Base-by-base conservation (phyloP, 345 rosid genomes). In the Gossypium australe region DNA sequence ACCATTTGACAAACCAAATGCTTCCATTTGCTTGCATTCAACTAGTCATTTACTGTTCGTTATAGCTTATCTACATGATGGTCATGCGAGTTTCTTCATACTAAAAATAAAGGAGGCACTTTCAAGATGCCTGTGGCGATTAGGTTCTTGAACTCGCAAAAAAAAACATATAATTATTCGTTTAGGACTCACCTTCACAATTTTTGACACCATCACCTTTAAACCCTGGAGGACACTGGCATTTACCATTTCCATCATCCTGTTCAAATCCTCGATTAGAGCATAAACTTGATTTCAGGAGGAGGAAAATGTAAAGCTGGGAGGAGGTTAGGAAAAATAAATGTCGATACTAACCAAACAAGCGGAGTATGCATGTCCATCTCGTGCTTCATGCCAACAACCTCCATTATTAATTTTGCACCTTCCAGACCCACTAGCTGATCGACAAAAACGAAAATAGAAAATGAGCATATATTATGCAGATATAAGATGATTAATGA, bases 181-280 rank as follows among this genome's bases (percentile, higher is more conserved):
- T 48, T 48, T 41, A n/a, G 71, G 49, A 76, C 90, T 81, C 72
- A 96, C 98, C 99, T 74, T 76, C 85, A 71, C 99, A 95, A 73
- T 80, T 91, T 65, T 89, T 93, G 63, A 85, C 77, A 62, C 98
- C 99, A 3, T 95, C 98, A 51, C 99, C 99, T 83, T 84, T 90
- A 48, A 93, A 92, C 60, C 99, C 99, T 1, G 82, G 73, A 80
- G 99, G 99, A 69, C 99, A 96, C 66, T 93, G 80, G 72, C 99
- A 96, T 70, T 88, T 90, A 72, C 81, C 86, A 69, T 67, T 86
- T 71, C 86, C 92, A 53, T 71, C 71, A 82, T 88, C 98, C 99
- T 95, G 85, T 71, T 77, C 29, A 73, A 48, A 74, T 71, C 38
- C 56, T 67, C n/a, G 62, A 72, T 73, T 61, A 84, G 70, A 74